Base-by-base conservation (phyloP, 768 basidiomycete genomes). In the Gelatoporia subvermispora region DNA sequence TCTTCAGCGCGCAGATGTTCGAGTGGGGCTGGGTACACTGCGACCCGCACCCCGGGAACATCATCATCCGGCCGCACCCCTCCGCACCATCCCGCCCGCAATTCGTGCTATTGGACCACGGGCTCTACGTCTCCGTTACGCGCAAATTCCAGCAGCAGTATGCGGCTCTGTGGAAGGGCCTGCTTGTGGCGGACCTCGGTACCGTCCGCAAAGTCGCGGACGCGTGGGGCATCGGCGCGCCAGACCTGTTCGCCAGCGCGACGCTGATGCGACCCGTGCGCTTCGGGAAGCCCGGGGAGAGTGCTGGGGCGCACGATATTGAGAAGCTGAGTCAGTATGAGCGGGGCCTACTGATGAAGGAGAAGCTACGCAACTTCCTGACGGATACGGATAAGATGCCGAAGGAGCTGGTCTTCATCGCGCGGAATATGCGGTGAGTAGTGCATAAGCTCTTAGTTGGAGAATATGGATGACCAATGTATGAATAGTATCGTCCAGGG, bases 21-120 rank as follows among this genome's bases (percentile, higher is more conserved):
- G 77, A 78, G 50, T 96, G 88, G 88, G 92, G 93, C 10, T 93
- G 84, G 76, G 85, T 93, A 3, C 84, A 90, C 64, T 91, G 91
- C 60, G 78, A 81, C 55, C 78, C 79, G 8, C 79, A 88, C 54
- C 84, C 84, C 2, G 86, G 88, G 9, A 91, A 95, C 65, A 77
- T 94, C 50, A 79, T 81, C 65, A 79, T 85, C 57, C 88, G 77
- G 8, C 79, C 78, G 1, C 67, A 80, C 21, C 81, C 82, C 1
- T 60, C 60, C n/a, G n/a, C n/a, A n/a, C 15, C 56, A 69, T 17
- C 75, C 73, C 0, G 57, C 55, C 74, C 81, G 2, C 84, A 88
- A 57, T 72, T 92, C 52, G 86, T 96, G 25, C 72, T 96, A 11
- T 80, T 97, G 57, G 94, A 97, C 62, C 94, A 97, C 62, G 94